A percentile compares a stretch with the other conserved stretches of the same genome.
Conservation (phyloP, 495 filamentous ascomycete species). For the Trichocladium antarcticum region DNA sequence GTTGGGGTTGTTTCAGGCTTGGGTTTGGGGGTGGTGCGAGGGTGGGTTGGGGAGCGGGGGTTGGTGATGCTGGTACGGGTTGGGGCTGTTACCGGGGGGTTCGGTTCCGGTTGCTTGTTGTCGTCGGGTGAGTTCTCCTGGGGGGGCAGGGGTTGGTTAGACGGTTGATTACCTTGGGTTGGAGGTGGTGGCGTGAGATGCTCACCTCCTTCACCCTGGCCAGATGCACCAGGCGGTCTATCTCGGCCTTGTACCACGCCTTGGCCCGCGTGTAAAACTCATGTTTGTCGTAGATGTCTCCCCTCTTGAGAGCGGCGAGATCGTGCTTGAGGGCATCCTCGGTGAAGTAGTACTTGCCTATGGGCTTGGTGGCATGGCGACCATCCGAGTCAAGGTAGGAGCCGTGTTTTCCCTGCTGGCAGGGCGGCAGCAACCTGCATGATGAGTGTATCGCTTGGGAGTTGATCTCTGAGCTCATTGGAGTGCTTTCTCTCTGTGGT, state of each 20-base stretch:
- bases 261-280: conserved; percentile 20
- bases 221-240: conserved; percentile 14
- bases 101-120: no score
- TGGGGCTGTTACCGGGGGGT: no score
- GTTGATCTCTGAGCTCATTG: background rate
- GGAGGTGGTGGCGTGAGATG: background rate
- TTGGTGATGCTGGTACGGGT: background rate
- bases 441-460: background rate
- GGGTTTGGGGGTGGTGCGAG: background rate
- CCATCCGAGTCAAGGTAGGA: background rate
- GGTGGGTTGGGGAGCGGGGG: background rate
- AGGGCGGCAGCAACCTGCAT: conserved; percentile 11
- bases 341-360: conserved; percentile 14
- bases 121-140: no score
- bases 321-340: conserved; percentile 17
- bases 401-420: conserved; percentile 10
- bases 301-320: conserved; percentile 12
- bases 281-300: conserved; percentile 10
- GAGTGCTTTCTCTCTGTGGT: background rate
- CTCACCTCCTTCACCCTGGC: conserved; percentile 6
- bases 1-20: conserved; percentile 6
- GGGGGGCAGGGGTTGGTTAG: background rate
- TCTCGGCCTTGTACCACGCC: conserved; percentile 27
- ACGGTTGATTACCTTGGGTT: background rate
- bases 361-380: background rate